These are phyloP conservation scores for Pleoardoris graminearum DNA, from an alignment of 2,329 filamentous ascomycete genomes.

Conservation along the genomic window DNA sequence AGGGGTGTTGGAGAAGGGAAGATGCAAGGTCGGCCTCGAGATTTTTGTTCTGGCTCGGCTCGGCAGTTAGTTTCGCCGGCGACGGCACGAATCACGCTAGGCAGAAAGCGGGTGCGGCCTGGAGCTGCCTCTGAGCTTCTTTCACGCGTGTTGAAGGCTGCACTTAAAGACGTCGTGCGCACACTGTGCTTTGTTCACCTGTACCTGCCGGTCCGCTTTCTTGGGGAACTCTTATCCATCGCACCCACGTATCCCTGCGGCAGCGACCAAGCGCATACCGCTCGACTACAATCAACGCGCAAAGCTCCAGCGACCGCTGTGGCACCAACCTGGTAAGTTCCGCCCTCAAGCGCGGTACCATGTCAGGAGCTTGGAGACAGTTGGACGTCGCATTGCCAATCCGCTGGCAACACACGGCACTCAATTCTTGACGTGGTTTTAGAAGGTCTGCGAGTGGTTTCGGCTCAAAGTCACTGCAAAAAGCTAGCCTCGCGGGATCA, in stretches of 20 bases:
- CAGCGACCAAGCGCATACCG: not conserved
- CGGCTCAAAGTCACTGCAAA: not conserved
- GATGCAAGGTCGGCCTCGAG: conserved; percentile 5
- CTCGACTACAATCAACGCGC: not conserved
- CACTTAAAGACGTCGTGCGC: conserved; percentile 9
- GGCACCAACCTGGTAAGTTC: not conserved
- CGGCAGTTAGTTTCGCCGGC: conserved; percentile 25
- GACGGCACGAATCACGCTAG: conserved; percentile 34
- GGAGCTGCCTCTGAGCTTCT: conserved; percentile 29
- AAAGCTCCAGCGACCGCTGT: not conserved
- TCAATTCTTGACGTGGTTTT: too few species aligned
- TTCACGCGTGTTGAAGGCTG: not conserved
- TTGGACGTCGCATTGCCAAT: too few species aligned
- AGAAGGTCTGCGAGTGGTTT: not conserved
- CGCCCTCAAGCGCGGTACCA: not conserved
- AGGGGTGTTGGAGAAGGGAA: conserved; percentile 67
- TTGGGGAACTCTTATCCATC: not conserved
- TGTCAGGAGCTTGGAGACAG: too few species aligned
- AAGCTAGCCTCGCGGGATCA: not conserved
- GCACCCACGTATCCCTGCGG: not conserved
- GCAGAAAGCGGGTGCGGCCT: conserved; percentile 27
- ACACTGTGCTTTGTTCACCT: conserved; percentile 5
- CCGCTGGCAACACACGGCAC: too few species aligned
- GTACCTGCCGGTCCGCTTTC: not conserved
- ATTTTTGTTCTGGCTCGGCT: conserved; percentile 29